Evolutionary conservation across 768 basidiomycete genomes (phyloP).

Genomic region (Leccinum subgranulosum): DNA sequence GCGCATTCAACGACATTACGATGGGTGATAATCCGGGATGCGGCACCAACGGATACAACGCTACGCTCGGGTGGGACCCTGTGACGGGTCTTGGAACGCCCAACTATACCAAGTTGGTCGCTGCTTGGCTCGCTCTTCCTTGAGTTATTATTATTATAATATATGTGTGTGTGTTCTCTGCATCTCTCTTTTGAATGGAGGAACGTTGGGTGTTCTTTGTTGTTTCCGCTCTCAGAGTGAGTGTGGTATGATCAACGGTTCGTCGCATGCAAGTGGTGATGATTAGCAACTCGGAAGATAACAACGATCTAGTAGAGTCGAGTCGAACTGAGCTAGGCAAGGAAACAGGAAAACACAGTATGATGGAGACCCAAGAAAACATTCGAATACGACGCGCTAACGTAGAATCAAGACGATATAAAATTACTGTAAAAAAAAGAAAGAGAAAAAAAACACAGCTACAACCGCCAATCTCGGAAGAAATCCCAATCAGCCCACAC

Average conservation of each 20-base stretch:
- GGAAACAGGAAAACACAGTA: not conserved
- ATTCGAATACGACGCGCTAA: no score
- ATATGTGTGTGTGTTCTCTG: no score
- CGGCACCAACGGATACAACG: constrained; percentile 25
- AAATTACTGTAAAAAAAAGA: not conserved
- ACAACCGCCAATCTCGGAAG: constrained; percentile 72
- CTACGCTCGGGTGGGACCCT: constrained; percentile 28
- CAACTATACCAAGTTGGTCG: constrained; percentile 50
- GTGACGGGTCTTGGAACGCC: constrained; percentile 36
- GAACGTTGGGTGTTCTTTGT: no score
- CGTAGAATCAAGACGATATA: not conserved
- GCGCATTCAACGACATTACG: constrained; percentile 21
- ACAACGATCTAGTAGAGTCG: not conserved
- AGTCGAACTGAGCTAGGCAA: not conserved
- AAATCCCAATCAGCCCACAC: constrained; percentile 62
- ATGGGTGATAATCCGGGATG: constrained; percentile 26
- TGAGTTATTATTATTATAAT: constrained; percentile 15
- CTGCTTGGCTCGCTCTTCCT: constrained; percentile 39
- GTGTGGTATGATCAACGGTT: no score
- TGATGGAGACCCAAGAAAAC: not conserved
- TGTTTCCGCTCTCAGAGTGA: no score
- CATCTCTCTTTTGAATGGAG: no score
- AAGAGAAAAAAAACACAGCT: constrained; percentile 7
- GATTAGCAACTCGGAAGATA: not conserved
- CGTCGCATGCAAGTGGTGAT: constrained; percentile 1